A percentile compares a stretch with the other conserved stretches of the same genome.
phyloP scores from a whole-genome alignment of 805 yeast genomes.

The Lachancea nothofagi region DNA sequence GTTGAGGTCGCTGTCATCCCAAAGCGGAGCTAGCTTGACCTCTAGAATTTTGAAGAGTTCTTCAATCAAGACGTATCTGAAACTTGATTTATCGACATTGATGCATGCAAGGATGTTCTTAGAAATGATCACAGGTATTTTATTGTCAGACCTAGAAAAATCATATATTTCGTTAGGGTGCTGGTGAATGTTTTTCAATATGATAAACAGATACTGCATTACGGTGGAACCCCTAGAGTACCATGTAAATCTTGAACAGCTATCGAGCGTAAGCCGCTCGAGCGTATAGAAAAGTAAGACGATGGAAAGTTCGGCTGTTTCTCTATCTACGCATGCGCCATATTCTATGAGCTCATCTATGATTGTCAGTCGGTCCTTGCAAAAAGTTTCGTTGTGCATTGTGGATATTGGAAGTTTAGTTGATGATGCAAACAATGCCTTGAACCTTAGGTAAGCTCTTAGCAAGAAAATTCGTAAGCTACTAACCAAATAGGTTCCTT shows the following conservation, averaged over 20 bases:
- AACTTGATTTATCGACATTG: slow-evolving; percentile 11
- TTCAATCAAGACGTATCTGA: slow-evolving; percentile 23
- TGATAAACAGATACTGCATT: slow-evolving; percentile 29
- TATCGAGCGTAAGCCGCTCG: slow-evolving; percentile 21
- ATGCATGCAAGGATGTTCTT: slow-evolving; percentile 19
- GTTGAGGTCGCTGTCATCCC: slow-evolving; percentile 25
- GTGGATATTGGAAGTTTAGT: neutral
- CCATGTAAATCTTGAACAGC: slow-evolving; percentile 21
- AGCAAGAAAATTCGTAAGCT: slow-evolving; percentile 24
- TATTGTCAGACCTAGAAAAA: slow-evolving; percentile 4
- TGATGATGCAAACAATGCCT: slow-evolving; percentile 13
- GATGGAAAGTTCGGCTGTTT: slow-evolving; percentile 21
- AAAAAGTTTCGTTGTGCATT: neutral
- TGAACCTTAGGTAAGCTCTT: slow-evolving; percentile 24
- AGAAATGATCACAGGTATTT: slow-evolving; percentile 13
- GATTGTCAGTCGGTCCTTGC: too few species aligned
- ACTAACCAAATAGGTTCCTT: slow-evolving; percentile 20
- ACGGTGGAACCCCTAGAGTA: slow-evolving; percentile 30
- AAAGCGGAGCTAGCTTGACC: slow-evolving; percentile 21
- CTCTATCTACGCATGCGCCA: slow-evolving; percentile 13
- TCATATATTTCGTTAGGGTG: slow-evolving; percentile 16
- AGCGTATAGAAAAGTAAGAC: slow-evolving; percentile 22
- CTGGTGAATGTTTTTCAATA: slow-evolving; percentile 24
- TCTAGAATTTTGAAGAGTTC: slow-evolving; percentile 23
- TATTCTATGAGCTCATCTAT: neutral